These are phyloP conservation scores for Coemansia sp. DNA, from an alignment of 192 early-diverging fungal species.

Conservation along the genomic window DNA sequence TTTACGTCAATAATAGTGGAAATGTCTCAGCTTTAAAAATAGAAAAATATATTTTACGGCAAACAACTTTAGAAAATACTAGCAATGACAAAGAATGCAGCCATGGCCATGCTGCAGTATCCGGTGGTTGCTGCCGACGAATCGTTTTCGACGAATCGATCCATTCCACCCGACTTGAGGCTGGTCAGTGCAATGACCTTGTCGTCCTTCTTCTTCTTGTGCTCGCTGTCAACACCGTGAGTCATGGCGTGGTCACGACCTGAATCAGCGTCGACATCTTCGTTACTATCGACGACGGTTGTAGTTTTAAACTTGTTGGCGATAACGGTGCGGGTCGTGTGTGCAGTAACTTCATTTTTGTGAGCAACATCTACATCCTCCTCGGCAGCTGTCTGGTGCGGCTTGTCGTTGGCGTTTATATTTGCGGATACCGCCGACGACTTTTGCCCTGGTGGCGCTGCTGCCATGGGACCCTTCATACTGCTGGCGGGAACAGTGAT, in stretches of 20 bases:
- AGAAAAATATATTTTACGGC: not conserved
- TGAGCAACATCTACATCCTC: not conserved
- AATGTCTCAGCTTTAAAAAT: not conserved
- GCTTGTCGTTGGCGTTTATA: not conserved
- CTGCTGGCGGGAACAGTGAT: not conserved
- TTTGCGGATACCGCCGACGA: not conserved
- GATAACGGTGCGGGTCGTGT: slow-evolving; percentile 6
- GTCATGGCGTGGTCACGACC: not conserved
- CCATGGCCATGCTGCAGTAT: slow-evolving; percentile 5
- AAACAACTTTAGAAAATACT: not conserved
- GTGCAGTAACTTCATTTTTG: not conserved
- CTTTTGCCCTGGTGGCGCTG: not conserved
- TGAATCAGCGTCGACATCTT: not conserved
- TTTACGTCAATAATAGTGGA: not conserved
- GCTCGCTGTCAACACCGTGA: not conserved
- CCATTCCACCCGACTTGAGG: slow-evolving; percentile 5
- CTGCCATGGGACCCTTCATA: not conserved
- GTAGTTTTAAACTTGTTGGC: slow-evolving; percentile 1
- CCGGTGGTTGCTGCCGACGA: not conserved
- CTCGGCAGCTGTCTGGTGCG: not conserved
- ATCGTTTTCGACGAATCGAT: slow-evolving; percentile 12
- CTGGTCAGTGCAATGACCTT: slow-evolving; percentile 3
- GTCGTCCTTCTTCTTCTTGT: slow-evolving; percentile 5
- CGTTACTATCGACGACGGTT: not conserved
- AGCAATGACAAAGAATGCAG: slow-evolving; percentile 3